These are phyloP conservation scores for Discostella stelligeroides DNA, from an alignment of 108 stramenopile species.

Conservation along the genomic window DNA sequence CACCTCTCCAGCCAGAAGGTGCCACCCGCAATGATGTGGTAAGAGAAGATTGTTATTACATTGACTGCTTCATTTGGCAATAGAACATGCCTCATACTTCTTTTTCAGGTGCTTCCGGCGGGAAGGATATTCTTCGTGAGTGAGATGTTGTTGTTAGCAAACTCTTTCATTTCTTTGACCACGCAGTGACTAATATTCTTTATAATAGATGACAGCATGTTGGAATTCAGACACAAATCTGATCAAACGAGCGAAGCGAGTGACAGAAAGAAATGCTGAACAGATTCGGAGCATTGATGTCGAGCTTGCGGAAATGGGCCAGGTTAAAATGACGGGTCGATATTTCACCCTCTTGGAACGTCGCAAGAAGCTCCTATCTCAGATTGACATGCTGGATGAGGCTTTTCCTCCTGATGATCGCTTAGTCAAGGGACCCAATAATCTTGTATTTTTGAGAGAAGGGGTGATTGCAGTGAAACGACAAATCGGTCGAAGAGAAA, in stretches of 20 bases:
- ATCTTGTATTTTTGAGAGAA: neutral
- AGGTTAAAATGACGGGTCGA: neutral
- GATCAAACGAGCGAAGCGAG: neutral
- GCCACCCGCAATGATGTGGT: slow-evolving; percentile 4
- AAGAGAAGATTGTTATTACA: neutral
- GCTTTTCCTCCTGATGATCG: neutral
- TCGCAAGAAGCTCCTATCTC: neutral
- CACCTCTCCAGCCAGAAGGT: neutral
- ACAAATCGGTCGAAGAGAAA: neutral
- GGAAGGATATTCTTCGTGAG: slow-evolving; percentile 4
- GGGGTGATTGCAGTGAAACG: slow-evolving; percentile 4
- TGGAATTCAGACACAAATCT: neutral
- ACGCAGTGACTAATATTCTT: neutral
- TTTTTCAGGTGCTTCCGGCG: neutral
- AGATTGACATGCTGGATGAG: slow-evolving; percentile 1
- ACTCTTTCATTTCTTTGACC: neutral
- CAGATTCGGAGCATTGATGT: neutral
- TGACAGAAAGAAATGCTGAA: neutral
- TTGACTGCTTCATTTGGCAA: neutral
- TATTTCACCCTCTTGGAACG: slow-evolving; percentile 1
- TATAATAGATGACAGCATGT: neutral
- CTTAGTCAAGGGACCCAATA: neutral
- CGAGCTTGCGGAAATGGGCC: neutral
- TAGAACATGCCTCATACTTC: neutral
- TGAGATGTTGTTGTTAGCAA: neutral